A percentile compares a stretch with the other conserved stretches of the same genome.
Evolutionary conservation across 129 eudicot genomes (phyloP).

Genomic region (Chrysanthemum lavandulifolium): DNA sequence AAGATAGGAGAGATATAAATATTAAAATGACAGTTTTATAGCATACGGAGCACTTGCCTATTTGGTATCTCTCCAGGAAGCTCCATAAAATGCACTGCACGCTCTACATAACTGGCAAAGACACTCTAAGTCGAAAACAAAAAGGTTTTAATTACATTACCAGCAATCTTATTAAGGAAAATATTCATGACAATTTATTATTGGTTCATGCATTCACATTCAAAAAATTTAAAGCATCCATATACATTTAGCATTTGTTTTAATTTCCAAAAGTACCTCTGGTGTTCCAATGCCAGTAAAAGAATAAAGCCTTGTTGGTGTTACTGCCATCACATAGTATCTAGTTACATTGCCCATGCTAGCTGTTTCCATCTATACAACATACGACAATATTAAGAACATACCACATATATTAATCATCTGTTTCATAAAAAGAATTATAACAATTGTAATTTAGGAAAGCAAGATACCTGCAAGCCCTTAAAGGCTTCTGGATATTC

Average conservation of each 20-base stretch:
- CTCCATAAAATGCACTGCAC: conserved; percentile 96
- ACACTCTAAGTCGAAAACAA: conserved; percentile 49
- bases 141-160: conserved; percentile 12
- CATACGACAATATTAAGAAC: conserved; percentile 3
- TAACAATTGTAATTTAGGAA: neutral
- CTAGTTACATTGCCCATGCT: conserved; percentile 63
- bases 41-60: conserved; percentile 53
- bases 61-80: conserved; percentile 96
- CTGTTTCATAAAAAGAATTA: neutral
- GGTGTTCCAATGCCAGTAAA: conserved; percentile 79
- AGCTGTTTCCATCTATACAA: conserved; percentile 87
- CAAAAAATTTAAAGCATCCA: neutral
- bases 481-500: conserved; percentile 88
- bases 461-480: conserved; percentile 71
- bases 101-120: conserved; percentile 81
- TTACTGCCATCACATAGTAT: conserved; percentile 93
- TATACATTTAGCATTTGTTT: neutral
- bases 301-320: conserved; percentile 90
- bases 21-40: neutral
- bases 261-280: conserved; percentile 45
- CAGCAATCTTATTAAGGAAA: conserved; percentile 14
- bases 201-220: conserved; percentile 9
- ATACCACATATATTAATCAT: neutral
- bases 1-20: neutral
- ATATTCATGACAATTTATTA: neutral